These are phyloP conservation scores for Salvia splendens DNA, from an alignment of 257 asterid species.

Conservation along the genomic window DNA sequence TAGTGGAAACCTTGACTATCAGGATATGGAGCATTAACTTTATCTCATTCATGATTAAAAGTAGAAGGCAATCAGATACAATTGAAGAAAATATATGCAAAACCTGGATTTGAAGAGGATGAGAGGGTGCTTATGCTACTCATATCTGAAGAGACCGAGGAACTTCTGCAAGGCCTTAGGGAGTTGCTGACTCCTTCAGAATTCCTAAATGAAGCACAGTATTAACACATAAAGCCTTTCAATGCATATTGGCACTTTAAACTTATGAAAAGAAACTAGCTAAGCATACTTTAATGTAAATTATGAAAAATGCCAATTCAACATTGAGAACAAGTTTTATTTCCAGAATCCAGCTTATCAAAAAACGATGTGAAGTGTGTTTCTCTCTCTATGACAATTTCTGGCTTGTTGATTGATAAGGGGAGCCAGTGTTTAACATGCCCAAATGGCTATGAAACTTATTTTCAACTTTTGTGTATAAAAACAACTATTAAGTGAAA, in stretches of 20 bases:
- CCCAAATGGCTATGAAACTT: neutral
- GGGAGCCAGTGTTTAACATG: neutral
- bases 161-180: slow-evolving; percentile 64
- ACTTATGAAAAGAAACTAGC: slow-evolving; percentile 21
- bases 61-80: neutral
- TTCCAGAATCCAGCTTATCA: neutral
- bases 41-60: slow-evolving; percentile 9
- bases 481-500: slow-evolving; percentile 1
- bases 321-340: neutral
- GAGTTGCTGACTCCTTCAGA: slow-evolving; percentile 54
- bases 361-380: neutral
- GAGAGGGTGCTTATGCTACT: slow-evolving; percentile 68
- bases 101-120: slow-evolving; percentile 70
- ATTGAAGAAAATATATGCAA: slow-evolving; percentile 19
- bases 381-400: too few species aligned
- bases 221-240: slow-evolving; percentile 26
- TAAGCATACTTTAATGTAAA: slow-evolving; percentile 35
- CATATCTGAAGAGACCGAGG: slow-evolving; percentile 83
- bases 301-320: neutral
- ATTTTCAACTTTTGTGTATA: neutral
- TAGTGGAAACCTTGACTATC: neutral
- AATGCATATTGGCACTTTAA: slow-evolving; percentile 20
- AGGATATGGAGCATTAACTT: neutral
- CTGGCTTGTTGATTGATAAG: too few species aligned
- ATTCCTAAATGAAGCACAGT: slow-evolving; percentile 42